These are phyloP conservation scores for Ananas comosus DNA, from an alignment of 176 grass and related monocot genomes.

Conservation along the genomic window DNA sequence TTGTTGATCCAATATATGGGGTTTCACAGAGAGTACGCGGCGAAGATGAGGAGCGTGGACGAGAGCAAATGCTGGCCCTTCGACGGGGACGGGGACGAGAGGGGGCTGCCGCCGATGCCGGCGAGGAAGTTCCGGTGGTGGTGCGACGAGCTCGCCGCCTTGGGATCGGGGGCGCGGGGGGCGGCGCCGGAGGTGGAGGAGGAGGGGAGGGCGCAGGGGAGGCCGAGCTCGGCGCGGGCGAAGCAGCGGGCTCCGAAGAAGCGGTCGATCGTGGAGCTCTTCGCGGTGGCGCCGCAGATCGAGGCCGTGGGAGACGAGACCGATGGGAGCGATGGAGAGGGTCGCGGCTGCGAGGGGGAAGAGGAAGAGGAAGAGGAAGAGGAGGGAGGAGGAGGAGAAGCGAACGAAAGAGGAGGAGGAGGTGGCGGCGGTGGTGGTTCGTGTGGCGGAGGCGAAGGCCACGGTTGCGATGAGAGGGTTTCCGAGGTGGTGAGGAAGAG, in stretches of 20 bases:
- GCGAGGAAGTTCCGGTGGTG: conserved; percentile 30
- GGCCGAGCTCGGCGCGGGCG: conserved; percentile 1
- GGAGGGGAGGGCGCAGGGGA: conserved; percentile 8
- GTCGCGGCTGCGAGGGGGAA: not conserved
- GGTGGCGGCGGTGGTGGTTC: conserved; percentile 9
- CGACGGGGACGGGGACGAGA: conserved; percentile 4
- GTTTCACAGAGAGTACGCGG: conserved; percentile 15
- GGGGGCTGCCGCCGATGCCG: conserved; percentile 14
- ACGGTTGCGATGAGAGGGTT: conserved; percentile 13
- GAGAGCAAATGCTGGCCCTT: conserved; percentile 27
- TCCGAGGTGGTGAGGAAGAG: conserved; percentile 19
- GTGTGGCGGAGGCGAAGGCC: conserved; percentile 10
- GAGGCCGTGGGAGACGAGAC: conserved; percentile 17
- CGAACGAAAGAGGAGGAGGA: not conserved
- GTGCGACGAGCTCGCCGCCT: not conserved
- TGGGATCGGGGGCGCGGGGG: conserved; percentile 2
- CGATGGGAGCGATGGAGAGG: conserved; percentile 8
- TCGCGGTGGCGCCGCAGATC: conserved; percentile 36
- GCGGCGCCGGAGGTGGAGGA: conserved; percentile 17
- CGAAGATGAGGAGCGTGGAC: conserved; percentile 22
- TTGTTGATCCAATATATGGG: not conserved
- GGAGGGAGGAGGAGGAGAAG: conserved; percentile 4
- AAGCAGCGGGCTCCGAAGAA: conserved; percentile 30
- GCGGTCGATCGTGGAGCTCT: conserved; percentile 37
- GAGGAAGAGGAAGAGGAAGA: conserved; percentile 5